Percentiles rank a stretch among this genome's conserved stretches.
Conservation (phyloP, 768 basidiomycete species). For the Exsudoporus frostii region DNA sequence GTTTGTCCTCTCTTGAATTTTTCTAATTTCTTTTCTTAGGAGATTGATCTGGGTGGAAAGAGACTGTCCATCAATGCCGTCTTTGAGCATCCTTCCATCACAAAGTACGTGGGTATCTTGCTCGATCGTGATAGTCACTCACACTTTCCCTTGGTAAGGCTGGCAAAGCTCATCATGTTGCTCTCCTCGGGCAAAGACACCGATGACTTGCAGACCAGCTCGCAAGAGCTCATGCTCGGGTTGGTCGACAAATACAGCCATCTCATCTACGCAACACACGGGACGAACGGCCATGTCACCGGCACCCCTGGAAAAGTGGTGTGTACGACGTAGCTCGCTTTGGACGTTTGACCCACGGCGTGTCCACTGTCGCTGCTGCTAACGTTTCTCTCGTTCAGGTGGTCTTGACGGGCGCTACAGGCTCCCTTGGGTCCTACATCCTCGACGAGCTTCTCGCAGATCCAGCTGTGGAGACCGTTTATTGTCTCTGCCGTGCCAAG, state of each 20-base stretch:
- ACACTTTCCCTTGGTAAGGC: constrained; percentile 17
- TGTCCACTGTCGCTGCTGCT: not conserved
- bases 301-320: constrained; percentile 15
- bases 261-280: constrained; percentile 2
- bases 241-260: constrained; percentile 44
- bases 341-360: not conserved
- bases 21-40: not conserved
- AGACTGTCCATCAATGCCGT: constrained; percentile 35
- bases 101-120: constrained; percentile 26
- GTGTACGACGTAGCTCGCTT: not conserved
- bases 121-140: not conserved
- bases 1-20: constrained; percentile 21
- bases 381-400: not conserved
- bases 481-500: constrained; percentile 50
- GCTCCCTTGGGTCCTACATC: constrained; percentile 53
- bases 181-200: constrained; percentile 31
- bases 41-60: constrained; percentile 20
- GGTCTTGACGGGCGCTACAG: constrained; percentile 52
- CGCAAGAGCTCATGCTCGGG: constrained; percentile 41
- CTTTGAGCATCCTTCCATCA: constrained; percentile 47
- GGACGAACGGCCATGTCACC: constrained; percentile 12
- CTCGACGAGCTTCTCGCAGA: constrained; percentile 42
- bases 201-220: constrained; percentile 16
- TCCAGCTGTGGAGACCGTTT: constrained; percentile 38
- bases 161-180: constrained; percentile 40